Conservation (phyloP, 225 moss, liverwort and hornwort genomes). For the Pseudoscleropodium purum region DNA sequence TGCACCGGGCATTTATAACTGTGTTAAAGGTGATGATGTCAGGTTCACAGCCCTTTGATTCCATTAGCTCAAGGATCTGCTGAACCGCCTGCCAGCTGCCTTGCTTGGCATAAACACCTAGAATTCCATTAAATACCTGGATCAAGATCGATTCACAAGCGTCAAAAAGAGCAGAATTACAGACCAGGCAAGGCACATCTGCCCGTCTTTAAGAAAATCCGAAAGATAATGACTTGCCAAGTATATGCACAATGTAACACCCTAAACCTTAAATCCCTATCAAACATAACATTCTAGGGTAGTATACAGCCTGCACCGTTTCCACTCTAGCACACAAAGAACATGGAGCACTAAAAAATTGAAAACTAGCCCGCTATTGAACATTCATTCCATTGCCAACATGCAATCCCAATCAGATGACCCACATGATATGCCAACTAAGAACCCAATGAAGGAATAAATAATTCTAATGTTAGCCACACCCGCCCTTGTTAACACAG, state of each 20-base stretch:
- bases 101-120: slow-evolving; percentile 74
- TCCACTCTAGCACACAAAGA: neutral
- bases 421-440: neutral
- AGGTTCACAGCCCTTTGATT: slow-evolving; percentile 70
- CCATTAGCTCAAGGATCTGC: slow-evolving; percentile 64
- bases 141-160: neutral
- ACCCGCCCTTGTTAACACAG: neutral
- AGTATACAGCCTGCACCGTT: neutral
- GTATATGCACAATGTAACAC: neutral
- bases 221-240: neutral
- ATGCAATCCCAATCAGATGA: neutral
- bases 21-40: slow-evolving; percentile 92
- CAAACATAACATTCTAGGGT: neutral
- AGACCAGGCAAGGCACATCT: neutral
- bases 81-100: slow-evolving; percentile 81
- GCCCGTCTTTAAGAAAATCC: neutral
- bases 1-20: slow-evolving; percentile 70
- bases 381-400: neutral
- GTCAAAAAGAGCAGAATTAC: neutral
- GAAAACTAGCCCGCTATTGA: neutral
- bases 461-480: neutral
- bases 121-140: slow-evolving; percentile 87
- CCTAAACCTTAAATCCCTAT: neutral
- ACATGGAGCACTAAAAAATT: neutral
- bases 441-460: neutral